Percentiles rank a stretch among this genome's conserved stretches.
phyloP scores from a whole-genome alignment of 331 rosid genomes.

The Ulmus americana region DNA sequence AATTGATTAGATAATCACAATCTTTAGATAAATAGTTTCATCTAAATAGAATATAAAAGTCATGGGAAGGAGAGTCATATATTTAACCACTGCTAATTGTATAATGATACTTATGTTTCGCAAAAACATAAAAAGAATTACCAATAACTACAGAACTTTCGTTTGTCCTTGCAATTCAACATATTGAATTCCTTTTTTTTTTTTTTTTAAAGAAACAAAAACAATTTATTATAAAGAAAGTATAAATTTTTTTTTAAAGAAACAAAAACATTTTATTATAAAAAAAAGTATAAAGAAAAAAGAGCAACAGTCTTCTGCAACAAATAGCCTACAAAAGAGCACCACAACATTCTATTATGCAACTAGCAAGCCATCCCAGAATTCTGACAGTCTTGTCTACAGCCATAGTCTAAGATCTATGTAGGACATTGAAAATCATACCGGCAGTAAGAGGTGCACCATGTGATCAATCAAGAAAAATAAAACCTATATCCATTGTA shows the following conservation, averaged over 20 bases:
- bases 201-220: too few relatives aligned
- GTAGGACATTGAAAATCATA: not conserved
- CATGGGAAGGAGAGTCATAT: not conserved
- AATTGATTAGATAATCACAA: conserved; percentile 13
- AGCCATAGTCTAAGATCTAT: too few relatives aligned
- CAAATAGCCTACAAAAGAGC: too few relatives aligned
- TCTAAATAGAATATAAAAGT: not conserved
- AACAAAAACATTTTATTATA: too few relatives aligned
- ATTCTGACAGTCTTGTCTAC: not conserved
- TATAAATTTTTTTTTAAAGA: too few relatives aligned
- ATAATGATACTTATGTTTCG: not conserved
- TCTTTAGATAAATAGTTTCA: not conserved
- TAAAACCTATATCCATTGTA: not conserved
- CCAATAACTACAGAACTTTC: not conserved
- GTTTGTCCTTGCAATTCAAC: not conserved
- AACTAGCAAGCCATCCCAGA: not conserved
- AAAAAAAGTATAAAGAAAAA: too few relatives aligned
- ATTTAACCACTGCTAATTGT: not conserved
- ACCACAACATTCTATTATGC: not conserved
- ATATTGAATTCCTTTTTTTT: not conserved
- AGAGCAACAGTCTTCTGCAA: too few relatives aligned
- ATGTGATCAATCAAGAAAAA: not conserved
- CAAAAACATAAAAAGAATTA: not conserved
- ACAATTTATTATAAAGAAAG: too few relatives aligned
- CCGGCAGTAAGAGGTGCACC: not conserved